phyloP scores from a whole-genome alignment of 2,329 filamentous ascomycete genomes.

The Plectosphaerella plurivora region DNA sequence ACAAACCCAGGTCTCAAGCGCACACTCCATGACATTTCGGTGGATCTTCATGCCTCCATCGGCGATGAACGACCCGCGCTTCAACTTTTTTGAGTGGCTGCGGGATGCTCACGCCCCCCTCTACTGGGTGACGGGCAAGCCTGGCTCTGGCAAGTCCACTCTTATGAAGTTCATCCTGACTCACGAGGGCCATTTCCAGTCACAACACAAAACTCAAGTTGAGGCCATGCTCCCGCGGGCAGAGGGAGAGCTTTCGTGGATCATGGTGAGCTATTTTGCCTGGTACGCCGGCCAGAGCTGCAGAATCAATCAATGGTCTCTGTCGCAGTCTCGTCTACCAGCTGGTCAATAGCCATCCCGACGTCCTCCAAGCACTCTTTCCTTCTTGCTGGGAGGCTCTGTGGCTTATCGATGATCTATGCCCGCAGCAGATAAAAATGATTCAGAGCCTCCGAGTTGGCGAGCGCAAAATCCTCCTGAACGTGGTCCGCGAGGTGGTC shows the following conservation, averaged over 20 bases:
- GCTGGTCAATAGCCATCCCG: not conserved
- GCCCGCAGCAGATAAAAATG: too few relatives aligned
- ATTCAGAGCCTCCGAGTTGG: not conserved
- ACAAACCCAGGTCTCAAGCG: not conserved
- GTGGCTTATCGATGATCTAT: not conserved
- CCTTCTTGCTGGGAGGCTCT: not conserved
- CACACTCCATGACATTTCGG: not conserved
- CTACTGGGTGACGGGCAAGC: conserved; percentile 35
- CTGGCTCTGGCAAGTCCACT: conserved; percentile 42
- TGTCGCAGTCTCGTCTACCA: not conserved
- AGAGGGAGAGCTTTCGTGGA: not conserved
- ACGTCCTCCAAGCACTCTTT: not conserved
- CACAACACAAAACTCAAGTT: not conserved
- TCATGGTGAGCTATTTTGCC: not conserved
- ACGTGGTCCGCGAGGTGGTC: not conserved
- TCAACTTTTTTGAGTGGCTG: not conserved
- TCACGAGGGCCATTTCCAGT: conserved; percentile 7
- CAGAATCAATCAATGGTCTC: not conserved
- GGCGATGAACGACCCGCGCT: not conserved
- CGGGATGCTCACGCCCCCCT: conserved; percentile 4
- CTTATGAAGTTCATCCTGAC: conserved; percentile 33
- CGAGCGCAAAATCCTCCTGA: not conserved
- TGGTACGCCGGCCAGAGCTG: not conserved
- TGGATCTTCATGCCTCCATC: not conserved
- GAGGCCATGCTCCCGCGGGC: not conserved